Conservation (phyloP, 2,329 filamentous ascomycete genomes). For the Knufia fluminis region DNA sequence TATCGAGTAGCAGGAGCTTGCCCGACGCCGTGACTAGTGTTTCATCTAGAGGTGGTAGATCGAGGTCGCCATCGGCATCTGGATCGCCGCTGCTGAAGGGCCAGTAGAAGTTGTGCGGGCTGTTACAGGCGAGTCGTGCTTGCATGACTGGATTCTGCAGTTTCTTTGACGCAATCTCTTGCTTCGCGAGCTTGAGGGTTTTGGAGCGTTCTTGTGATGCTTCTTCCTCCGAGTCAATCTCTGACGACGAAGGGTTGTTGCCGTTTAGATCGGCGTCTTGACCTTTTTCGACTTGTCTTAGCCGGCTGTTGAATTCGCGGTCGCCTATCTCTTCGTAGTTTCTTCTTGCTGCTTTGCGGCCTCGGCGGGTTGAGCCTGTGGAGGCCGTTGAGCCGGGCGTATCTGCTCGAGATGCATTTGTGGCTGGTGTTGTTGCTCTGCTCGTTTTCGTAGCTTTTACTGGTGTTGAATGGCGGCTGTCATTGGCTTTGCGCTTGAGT, state of each 20-base stretch:
- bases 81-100: constrained; percentile 63
- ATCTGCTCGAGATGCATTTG: constrained; percentile 63
- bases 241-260: constrained; percentile 13
- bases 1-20: constrained; percentile 91
- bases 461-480: constrained; percentile 37
- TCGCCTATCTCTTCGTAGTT: constrained; percentile 68
- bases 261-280: constrained; percentile 42
- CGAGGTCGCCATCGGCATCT: constrained; percentile 37
- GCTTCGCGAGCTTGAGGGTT: constrained; percentile 44
- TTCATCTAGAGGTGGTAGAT: constrained; percentile 60
- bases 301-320: constrained; percentile 69
- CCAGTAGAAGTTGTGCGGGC: constrained; percentile 93
- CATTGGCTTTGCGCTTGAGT: constrained; percentile 49
- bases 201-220: constrained; percentile 15
- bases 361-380: constrained; percentile 43
- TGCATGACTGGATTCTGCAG: constrained; percentile 90
- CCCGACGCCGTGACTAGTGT: constrained; percentile 77
- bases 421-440: constrained; percentile 61
- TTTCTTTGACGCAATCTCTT: constrained; percentile 83
- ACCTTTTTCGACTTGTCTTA: constrained; percentile 35
- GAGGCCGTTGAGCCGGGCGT: constrained; percentile 54
- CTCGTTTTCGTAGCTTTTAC: constrained; percentile 70
- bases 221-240: constrained; percentile 19
- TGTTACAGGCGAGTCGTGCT: constrained; percentile 83
- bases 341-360: constrained; percentile 36